phyloP scores from a whole-genome alignment of 441 rosid genomes.

The Lepidium campestre region DNA sequence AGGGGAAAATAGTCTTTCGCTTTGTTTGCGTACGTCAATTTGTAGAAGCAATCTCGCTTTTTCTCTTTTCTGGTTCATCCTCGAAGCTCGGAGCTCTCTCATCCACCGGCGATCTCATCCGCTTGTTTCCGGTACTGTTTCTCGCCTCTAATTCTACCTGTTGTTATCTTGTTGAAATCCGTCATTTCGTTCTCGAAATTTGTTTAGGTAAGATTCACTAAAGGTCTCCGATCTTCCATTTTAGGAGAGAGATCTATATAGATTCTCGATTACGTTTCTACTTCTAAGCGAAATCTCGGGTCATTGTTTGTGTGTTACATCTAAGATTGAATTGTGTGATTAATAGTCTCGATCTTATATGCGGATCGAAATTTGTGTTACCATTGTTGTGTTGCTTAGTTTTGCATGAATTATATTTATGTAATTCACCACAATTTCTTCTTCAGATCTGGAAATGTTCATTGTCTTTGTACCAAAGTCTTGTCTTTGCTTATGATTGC shows the following conservation, averaged over 20 bases:
- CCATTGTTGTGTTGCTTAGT: neutral
- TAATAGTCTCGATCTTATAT: neutral
- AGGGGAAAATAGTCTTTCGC: neutral
- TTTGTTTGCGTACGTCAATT: constrained; percentile 29
- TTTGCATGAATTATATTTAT: constrained; percentile 11
- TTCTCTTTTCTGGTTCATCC: constrained; percentile 1
- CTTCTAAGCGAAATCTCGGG: neutral
- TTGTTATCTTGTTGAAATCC: neutral
- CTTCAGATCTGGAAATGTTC: constrained; percentile 11
- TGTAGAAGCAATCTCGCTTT: constrained; percentile 25
- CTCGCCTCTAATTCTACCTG: neutral
- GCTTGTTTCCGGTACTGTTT: constrained; percentile 3
- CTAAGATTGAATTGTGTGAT: neutral
- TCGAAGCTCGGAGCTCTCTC: constrained; percentile 10
- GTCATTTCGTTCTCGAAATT: neutral
- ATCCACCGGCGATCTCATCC: constrained; percentile 11
- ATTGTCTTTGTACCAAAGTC: neutral
- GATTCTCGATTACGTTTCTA: neutral
- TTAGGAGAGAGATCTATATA: constrained; percentile 12
- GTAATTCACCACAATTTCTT: neutral
- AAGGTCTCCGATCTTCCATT: constrained; percentile 14
- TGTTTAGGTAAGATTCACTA: constrained; percentile 2
- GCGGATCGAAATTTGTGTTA: neutral
- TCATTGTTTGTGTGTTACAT: neutral
- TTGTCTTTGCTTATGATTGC: neutral